A percentile compares a stretch with the other conserved stretches of the same genome.
phyloP scores from a whole-genome alignment of 2,329 filamentous ascomycete species.

The Alternaria hordeiaustralica region DNA sequence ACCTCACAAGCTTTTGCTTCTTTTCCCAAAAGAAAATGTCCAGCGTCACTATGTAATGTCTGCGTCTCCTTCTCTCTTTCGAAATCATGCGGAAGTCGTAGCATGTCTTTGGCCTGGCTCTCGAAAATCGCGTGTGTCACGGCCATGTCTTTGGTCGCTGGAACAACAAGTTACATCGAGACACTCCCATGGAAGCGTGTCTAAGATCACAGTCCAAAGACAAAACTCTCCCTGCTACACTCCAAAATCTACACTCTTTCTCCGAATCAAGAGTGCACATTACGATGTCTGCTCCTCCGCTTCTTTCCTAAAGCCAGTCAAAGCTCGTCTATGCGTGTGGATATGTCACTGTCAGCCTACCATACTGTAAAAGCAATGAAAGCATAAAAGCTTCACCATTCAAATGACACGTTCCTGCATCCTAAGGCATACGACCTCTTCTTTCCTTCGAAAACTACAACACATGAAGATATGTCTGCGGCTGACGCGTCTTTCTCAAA shows the following conservation, averaged over 20 bases:
- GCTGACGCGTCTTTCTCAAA: too few species aligned
- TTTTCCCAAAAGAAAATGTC: not conserved
- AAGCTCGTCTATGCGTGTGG: not conserved
- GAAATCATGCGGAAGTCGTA: not conserved
- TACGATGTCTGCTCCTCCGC: not conserved
- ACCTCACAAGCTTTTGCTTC: not conserved
- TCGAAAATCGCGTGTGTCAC: not conserved
- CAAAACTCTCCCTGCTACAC: not conserved
- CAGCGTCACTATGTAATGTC: not conserved
- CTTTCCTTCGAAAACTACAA: too few species aligned
- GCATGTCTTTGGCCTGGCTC: not conserved
- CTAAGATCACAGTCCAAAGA: not conserved
- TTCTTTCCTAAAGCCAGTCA: not conserved
- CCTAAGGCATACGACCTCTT: too few species aligned
- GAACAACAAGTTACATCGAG: not conserved
- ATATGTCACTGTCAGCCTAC: not conserved
- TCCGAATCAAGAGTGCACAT: not conserved
- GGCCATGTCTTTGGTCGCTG: too few species aligned
- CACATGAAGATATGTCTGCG: too few species aligned
- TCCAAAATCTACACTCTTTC: not conserved
- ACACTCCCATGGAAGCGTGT: not conserved
- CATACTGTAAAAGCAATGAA: rapidly evolving
- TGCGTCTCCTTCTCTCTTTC: not conserved
- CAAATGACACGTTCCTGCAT: not conserved
- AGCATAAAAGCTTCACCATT: not conserved